These are phyloP conservation scores for Lichtheimia ornata DNA, from an alignment of 371 early-diverging fungal species.

Conservation along the genomic window DNA sequence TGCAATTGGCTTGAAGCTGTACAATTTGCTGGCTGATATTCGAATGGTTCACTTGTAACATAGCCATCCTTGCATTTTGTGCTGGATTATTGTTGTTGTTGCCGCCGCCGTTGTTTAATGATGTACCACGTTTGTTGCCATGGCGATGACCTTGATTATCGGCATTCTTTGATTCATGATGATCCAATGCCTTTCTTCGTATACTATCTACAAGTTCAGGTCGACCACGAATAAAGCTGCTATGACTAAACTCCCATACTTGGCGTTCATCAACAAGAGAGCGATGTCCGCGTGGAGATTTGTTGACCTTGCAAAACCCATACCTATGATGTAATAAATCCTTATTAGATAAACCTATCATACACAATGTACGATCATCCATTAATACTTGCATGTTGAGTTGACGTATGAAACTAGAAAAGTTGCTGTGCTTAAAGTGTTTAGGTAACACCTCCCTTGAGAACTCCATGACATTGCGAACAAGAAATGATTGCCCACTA, in stretches of 20 bases:
- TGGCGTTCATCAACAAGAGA: constrained; percentile 70
- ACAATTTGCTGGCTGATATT: constrained; percentile 65
- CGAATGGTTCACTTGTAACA: constrained; percentile 66
- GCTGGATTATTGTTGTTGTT: too few species aligned
- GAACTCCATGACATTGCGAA: constrained; percentile 80
- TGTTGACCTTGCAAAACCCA: constrained; percentile 82
- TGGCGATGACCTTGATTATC: constrained; percentile 62
- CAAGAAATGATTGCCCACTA: constrained; percentile 82
- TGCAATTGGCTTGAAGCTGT: constrained; percentile 63
- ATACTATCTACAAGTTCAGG: constrained; percentile 78
- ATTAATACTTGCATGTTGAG: constrained; percentile 64
- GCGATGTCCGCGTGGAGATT: constrained; percentile 76
- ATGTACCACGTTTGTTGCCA: too few species aligned
- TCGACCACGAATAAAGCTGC: constrained; percentile 72
- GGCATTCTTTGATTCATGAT: constrained; percentile 52
- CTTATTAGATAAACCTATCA: neutral
- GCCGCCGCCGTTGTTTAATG: too few species aligned
- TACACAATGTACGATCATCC: neutral
- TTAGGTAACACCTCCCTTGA: constrained; percentile 70
- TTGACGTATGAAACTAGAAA: constrained; percentile 81
- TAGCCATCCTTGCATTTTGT: constrained; percentile 56
- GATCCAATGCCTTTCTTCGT: constrained; percentile 77
- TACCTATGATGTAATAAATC: constrained; percentile 31
- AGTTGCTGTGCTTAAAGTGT: constrained; percentile 83
- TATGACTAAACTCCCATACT: constrained; percentile 86